Percentiles rank a stretch among this genome's conserved stretches.
Evolutionary conservation across 257 asterid species (phyloP).

Genomic region (Ligustrum vulgare): DNA sequence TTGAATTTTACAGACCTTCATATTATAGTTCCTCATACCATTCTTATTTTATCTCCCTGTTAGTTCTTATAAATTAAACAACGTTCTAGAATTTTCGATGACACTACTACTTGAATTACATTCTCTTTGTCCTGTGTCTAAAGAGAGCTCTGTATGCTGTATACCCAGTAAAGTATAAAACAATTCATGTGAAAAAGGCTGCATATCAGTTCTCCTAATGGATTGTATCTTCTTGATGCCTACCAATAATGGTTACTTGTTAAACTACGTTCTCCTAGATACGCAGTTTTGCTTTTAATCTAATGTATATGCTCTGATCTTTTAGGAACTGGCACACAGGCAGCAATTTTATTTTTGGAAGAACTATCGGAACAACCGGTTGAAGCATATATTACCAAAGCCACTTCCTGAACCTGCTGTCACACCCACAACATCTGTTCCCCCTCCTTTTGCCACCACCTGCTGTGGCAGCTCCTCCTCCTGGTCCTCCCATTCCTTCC

Average conservation of each 20-base stretch:
- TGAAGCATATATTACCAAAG: slow-evolving; percentile 92
- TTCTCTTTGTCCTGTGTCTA: neutral
- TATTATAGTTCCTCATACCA: neutral
- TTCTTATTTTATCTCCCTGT: neutral
- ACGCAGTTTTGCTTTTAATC: slow-evolving; percentile 14
- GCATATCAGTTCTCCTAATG: neutral
- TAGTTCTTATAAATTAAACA: neutral
- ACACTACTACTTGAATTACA: neutral
- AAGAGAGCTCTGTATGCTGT: neutral
- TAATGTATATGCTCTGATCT: slow-evolving; percentile 17
- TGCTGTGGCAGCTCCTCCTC: slow-evolving; percentile 27
- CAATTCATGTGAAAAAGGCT: neutral
- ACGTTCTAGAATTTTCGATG: neutral
- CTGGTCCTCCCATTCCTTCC: slow-evolving; percentile 37
- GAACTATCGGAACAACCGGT: slow-evolving; percentile 79
- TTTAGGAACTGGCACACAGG: slow-evolving; percentile 93
- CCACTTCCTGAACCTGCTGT: slow-evolving; percentile 68
- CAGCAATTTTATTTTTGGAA: slow-evolving; percentile 96
- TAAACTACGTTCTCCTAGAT: neutral
- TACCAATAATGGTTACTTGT: neutral
- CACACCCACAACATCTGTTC: slow-evolving; percentile 47
- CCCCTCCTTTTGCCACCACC: slow-evolving; percentile 51
- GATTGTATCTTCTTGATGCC: neutral
- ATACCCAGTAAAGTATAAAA: no score
- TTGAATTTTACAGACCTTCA: slow-evolving; percentile 10